phyloP scores from a whole-genome alignment of 495 filamentous ascomycete species.

The Neurospora sp. region DNA sequence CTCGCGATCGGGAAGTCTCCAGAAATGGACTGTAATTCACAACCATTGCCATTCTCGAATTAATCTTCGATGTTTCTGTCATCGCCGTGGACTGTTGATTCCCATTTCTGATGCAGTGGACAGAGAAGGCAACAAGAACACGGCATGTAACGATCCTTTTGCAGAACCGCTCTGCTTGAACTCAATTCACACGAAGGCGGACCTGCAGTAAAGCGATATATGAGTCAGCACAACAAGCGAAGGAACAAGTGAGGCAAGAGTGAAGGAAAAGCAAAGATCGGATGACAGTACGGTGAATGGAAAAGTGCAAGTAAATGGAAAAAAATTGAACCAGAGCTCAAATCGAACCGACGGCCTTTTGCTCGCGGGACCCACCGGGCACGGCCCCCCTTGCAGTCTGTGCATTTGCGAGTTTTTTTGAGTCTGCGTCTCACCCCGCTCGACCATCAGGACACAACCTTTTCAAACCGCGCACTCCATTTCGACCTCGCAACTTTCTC shows the following conservation, averaged over 20 bases:
- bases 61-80: background rate
- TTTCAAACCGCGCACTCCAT: conserved; percentile 1
- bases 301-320: background rate
- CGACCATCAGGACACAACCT: conserved; percentile 10
- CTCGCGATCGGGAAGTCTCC: background rate
- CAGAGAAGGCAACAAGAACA: background rate
- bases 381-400: background rate
- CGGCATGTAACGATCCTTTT: background rate
- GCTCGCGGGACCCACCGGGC: background rate
- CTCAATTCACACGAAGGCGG: background rate
- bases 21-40: background rate
- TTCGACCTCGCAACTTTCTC: conserved; percentile 5
- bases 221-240: background rate
- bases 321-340: background rate
- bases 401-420: background rate
- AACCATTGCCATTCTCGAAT: background rate
- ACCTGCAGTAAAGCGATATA: background rate
- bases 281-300: background rate
- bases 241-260: background rate
- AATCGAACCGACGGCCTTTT: background rate
- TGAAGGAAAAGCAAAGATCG: background rate
- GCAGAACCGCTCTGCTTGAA: background rate
- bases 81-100: background rate
- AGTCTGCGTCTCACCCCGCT: conserved; percentile 15
- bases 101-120: background rate